These are phyloP conservation scores for Orbilia quercus DNA, from an alignment of 2,329 filamentous ascomycete genomes.

Conservation along the genomic window DNA sequence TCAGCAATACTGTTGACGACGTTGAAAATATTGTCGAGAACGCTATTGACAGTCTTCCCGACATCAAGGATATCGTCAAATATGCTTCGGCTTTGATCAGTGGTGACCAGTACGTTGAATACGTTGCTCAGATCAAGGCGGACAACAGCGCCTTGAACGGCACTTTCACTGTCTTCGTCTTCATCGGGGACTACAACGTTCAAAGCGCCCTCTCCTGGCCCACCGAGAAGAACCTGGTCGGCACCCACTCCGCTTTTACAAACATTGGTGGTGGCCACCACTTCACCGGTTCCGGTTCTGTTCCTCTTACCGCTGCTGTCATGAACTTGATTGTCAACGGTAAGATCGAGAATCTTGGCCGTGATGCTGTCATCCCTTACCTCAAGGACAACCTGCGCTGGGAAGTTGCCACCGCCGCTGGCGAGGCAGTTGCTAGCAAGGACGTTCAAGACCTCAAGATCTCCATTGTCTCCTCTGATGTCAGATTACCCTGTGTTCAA, in stretches of 20 bases:
- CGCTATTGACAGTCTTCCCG: slow-evolving; percentile 44
- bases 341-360: slow-evolving; percentile 60
- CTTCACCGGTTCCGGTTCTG: slow-evolving; percentile 63
- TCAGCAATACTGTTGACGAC: slow-evolving; percentile 10
- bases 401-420: slow-evolving; percentile 54
- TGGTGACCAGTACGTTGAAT: slow-evolving; percentile 61
- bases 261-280: slow-evolving; percentile 58
- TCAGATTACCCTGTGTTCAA: slow-evolving; percentile 40
- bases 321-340: slow-evolving; percentile 60
- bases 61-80: slow-evolving; percentile 30
- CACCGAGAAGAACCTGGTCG: slow-evolving; percentile 64
- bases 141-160: slow-evolving; percentile 62
- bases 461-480: slow-evolving; percentile 43
- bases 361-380: slow-evolving; percentile 61
- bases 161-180: slow-evolving; percentile 63
- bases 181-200: slow-evolving; percentile 62
- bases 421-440: slow-evolving; percentile 38
- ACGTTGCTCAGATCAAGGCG: slow-evolving; percentile 62
- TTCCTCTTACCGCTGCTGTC: slow-evolving; percentile 63
- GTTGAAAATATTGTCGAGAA: slow-evolving; percentile 24
- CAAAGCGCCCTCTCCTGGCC: slow-evolving; percentile 61
- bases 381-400: slow-evolving; percentile 61
- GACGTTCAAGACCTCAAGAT: slow-evolving; percentile 41
- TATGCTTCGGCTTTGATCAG: slow-evolving; percentile 42
- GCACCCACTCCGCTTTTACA: slow-evolving; percentile 63